Evolutionary conservation across 2,329 filamentous ascomycete genomes (phyloP), one percentile per base, ranked within the genome.

Genomic region (Curvularia verruculosa): DNA sequence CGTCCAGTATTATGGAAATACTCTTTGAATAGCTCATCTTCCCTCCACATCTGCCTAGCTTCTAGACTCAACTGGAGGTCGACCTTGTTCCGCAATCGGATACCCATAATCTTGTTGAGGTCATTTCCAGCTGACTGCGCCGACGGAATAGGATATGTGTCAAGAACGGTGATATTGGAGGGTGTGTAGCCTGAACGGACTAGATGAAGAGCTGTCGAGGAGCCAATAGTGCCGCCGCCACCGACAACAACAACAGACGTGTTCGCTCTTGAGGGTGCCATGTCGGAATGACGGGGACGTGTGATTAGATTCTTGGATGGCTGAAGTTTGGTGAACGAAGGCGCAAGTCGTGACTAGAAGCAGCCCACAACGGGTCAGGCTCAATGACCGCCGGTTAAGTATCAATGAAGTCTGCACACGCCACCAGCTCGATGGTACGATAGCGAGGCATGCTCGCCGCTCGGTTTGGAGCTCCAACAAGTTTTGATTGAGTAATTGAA

Each of bases 221-320:
- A 78, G 12, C 82, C 83, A 71, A 82, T 84, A 0, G 82, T 83
- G 9, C 82, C 83, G 21, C 79, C 81, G 28, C 82, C 82, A n/a
- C 82, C 77, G 26, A 83, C 74, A 18, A 81, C 71, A 43, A 83
- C 69, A 21, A 73, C 60, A 9, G 61, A 72, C 1, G 63, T 65
- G 23, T 56, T 63, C n/a, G 52, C 53, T 39, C 68, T 61, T 41
- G 61, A 64, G 23, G 49, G 29, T 9, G 47, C 50, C 69, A 72
- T 72, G 6, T 21, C 51, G 28, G 47, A 31, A 5, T 21, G 37
- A 46, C 6, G 28, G 12, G 5, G 9, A 12, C 39, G 6, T 39
- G 23, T n/a, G 19, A 28, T 9, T 36, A 15, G 41, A 21, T 26
- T 36, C 39, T 19, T 12, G 45, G 36, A 39, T 18, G 21, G 41